Conservation (phyloP, 148 eudicot genomes). For the Fagopyrum homotropicum region DNA sequence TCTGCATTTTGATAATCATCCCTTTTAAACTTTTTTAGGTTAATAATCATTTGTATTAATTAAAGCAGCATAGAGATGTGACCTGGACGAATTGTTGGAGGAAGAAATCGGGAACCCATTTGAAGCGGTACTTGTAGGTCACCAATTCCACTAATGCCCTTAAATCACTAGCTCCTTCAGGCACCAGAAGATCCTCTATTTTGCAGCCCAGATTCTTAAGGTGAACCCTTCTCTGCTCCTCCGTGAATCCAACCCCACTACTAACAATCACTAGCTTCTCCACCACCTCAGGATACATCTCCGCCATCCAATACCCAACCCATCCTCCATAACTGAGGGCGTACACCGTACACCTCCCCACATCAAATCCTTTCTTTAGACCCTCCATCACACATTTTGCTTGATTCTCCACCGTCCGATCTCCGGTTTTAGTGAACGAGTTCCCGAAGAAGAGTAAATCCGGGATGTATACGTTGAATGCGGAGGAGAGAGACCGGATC, state of each 20-base stretch:
- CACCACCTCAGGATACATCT: conserved; percentile 36
- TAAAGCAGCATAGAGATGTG: conserved; percentile 8
- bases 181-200: conserved; percentile 32
- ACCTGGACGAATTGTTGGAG: conserved; percentile 37
- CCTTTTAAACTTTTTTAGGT: no score
- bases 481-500: conserved; percentile 24
- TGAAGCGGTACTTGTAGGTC: conserved; percentile 19
- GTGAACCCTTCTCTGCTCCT: conserved; percentile 32
- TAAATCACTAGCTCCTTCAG: conserved; percentile 29
- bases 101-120: conserved; percentile 32
- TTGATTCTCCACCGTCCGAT: conserved; percentile 46
- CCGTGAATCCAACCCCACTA: conserved; percentile 36
- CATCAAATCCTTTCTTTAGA: conserved; percentile 40
- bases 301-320: conserved; percentile 62
- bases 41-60: no score
- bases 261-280: conserved; percentile 58
- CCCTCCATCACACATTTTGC: conserved; percentile 49
- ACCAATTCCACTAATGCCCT: conserved; percentile 23
- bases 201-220: conserved; percentile 23
- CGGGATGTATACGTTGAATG: conserved; percentile 59
- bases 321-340: conserved; percentile 65
- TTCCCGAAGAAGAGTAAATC: conserved; percentile 61
- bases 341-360: conserved; percentile 38
- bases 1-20: no score
- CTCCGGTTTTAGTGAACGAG: conserved; percentile 30